Base-by-base conservation (phyloP, 139 green algal species). In the Volvox africanus region DNA sequence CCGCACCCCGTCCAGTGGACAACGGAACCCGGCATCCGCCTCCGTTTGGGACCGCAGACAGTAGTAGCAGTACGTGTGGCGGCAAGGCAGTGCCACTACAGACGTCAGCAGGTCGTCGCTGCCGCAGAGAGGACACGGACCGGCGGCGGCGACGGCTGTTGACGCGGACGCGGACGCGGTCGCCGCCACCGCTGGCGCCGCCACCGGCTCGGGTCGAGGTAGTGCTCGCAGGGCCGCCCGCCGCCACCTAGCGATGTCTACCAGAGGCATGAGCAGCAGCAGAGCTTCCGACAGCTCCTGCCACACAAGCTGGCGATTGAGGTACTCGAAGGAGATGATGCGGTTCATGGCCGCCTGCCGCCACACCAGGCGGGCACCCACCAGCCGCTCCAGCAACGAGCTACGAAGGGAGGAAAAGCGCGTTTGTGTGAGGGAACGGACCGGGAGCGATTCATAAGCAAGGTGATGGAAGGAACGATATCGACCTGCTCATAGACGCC, bases 31-130 rank as follows among this genome's bases (percentile, higher is more conserved):
- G 36, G 44, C 13, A 50, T 95, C 93, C n/a, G 92, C 93, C n/a
- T 95, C 75, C 24, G 88, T 95, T 73, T 94, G 80, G 22, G 91
- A 82, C 0, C 93, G 71, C 65, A 99, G 88, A 92, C 97, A 99
- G 84, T 98, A 99, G 93, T 99, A 99, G 89, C 97, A 99, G 91
- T 97, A 99, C 2, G 90, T 26, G 85, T 99, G 97, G 20, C 87
- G 35, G 94, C 97, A 99, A 0, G 97, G 97, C n/a, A 96, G n/a
- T 13, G 97, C 97, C 6, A 87, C 75, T 69, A 92, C 97, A 0
- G 96, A 95, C 37, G 93, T 77, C 18, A 95, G 85, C 20, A 97
- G 92, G 2, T 97, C 92, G 1, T 67, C 55, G 6, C 77, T 67
- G 28, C 91, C 87, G 87, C 96, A 98, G n/a, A 97, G 88, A 13